Conservation (phyloP, 768 basidiomycete genomes). For the Lentinula aciculospora region DNA sequence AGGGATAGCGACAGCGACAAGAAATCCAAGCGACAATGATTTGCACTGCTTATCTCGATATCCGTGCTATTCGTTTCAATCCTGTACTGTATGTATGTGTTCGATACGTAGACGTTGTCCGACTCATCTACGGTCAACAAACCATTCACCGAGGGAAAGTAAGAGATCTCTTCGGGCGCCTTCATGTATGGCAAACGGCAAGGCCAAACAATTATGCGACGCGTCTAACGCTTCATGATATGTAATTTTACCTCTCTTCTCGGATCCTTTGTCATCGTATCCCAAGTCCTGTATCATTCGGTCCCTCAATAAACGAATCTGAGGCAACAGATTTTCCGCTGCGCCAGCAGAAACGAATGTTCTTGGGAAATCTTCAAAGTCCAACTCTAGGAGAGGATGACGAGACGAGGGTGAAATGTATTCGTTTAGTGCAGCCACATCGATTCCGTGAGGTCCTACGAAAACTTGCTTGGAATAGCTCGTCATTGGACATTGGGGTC, state of each 20-base stretch:
- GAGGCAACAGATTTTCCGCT: conserved; percentile 49
- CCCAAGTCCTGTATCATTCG: conserved; percentile 50
- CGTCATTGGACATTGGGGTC: conserved; percentile 9
- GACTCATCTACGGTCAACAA: neutral
- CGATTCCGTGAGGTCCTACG: conserved; percentile 40
- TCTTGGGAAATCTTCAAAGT: conserved; percentile 52
- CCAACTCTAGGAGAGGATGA: conserved; percentile 24
- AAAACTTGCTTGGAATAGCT: conserved; percentile 25
- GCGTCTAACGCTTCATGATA: neutral
- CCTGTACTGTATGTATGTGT: no score
- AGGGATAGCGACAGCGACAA: neutral
- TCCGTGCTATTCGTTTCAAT: no score
- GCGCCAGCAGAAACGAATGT: conserved; percentile 48
- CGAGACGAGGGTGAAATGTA: conserved; percentile 57
- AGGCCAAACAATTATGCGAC: neutral
- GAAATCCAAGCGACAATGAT: neutral
- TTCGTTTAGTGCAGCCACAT: conserved; percentile 37
- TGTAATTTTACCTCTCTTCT: neutral
- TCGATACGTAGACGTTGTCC: neutral
- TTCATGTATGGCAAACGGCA: neutral
- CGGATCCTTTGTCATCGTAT: conserved; percentile 25
- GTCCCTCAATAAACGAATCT: conserved; percentile 36
- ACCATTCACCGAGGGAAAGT: neutral
- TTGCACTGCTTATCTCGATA: no score
- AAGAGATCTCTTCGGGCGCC: neutral